Conservation (phyloP, 306 rosid species). For the Trichosanthes truncata region DNA sequence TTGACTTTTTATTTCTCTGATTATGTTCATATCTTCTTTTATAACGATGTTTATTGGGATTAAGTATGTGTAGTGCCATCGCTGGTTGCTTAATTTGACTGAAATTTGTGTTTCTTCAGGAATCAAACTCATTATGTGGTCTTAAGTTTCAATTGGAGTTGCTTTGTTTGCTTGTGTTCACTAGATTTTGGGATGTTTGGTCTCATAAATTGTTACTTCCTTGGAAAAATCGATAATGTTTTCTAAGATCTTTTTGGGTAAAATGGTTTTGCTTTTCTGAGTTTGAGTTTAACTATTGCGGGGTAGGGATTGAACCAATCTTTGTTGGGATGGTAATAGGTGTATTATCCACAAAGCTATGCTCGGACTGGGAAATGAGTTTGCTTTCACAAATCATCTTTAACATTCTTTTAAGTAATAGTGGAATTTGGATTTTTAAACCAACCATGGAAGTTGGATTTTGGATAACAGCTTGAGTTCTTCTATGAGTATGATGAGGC, state of each 20-base stretch:
- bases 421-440: background rate
- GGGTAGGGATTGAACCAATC: background rate
- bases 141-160: background rate
- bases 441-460: background rate
- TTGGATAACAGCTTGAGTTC: background rate
- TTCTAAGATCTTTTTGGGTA: background rate
- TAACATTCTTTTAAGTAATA: background rate
- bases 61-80: background rate
- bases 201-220: background rate
- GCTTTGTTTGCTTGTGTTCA: background rate
- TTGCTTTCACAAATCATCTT: background rate
- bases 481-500: background rate
- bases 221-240: background rate
- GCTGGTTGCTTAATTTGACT: background rate
- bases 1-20: background rate
- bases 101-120: background rate
- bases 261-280: background rate
- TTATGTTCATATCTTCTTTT: background rate
- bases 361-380: background rate
- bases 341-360: too few species aligned
- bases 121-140: background rate
- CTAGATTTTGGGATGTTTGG: background rate
- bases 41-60: background rate
- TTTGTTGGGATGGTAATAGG: background rate
- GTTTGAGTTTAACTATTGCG: background rate